Base-by-base conservation (phyloP, 441 rosid genomes). In the Sinapis alba region DNA sequence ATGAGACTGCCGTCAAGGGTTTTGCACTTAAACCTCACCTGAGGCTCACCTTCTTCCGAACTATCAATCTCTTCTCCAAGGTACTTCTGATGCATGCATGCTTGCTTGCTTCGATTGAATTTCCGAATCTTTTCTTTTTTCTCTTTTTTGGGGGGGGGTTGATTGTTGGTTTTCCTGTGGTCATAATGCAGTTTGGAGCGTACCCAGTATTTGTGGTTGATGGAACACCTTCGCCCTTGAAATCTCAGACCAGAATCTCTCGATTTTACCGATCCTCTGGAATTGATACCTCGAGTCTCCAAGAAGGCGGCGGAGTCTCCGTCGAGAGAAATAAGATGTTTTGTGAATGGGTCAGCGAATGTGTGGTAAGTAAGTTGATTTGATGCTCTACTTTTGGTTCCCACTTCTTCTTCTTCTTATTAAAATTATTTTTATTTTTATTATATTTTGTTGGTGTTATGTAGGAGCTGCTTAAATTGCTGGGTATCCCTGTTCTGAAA, bases 11-110 rank as follows among this genome's bases (percentile, higher is more conserved):
- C 18, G 54, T 91, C 53, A 86, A 83, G 80, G 75, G 74, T 58
- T 66, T 45, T 4, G 85, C 66, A 6, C 73, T 79, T 1, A 87
- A 87, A 12, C 96, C 93, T 59, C 96, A 91, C 79, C 85, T 93
- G 58, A 79, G 96, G 6, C 96, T 93, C 80, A 90, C 91, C 51
- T 91, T 95, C 88, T 90, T 91, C 83, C 98, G 97, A 28, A 85
- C 96, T 11, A 84, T 93, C 84, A 89, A 86, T 34, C 95, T 91
- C 73, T 90, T 93, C 84, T 84, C 93, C 36, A 93, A 90, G 94
- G 96, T 92, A 74, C 51, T 3, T 38, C 47, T 15, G 26, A 6
- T 24, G 1, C 8, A 7, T 28, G 4, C 20, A 50, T 50, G n/a
- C n/a, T n/a, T n/a, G n/a, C n/a, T n/a, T 2, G n/a, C 19, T 61